A percentile compares a stretch with the other conserved stretches of the same genome.
Conservation (phyloP, 164 flowering plant species). For the Chloranthus sessilifolius region DNA sequence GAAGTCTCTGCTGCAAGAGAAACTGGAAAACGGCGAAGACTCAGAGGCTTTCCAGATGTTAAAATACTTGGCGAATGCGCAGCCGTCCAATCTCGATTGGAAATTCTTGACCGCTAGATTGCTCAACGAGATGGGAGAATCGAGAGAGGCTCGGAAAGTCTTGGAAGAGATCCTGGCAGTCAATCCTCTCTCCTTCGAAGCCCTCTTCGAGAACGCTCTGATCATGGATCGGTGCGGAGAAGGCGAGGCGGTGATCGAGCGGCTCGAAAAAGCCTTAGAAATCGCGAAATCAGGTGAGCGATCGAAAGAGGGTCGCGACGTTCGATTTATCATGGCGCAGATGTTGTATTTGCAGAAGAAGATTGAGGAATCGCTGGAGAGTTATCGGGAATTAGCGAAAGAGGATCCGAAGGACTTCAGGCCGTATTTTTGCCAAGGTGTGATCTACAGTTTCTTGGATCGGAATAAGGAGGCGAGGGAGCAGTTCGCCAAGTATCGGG, state of each 20-base stretch:
- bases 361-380: constrained; percentile 63
- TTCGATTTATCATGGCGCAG: constrained; percentile 76
- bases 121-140: constrained; percentile 49
- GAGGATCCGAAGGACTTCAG: constrained; percentile 80
- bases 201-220: constrained; percentile 70
- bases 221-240: constrained; percentile 72
- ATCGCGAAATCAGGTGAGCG: constrained; percentile 45
- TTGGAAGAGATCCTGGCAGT: constrained; percentile 63
- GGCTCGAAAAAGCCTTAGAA: constrained; percentile 52
- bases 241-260: constrained; percentile 44
- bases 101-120: constrained; percentile 60
- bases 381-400: constrained; percentile 45
- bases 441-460: constrained; percentile 68
- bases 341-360: constrained; percentile 72
- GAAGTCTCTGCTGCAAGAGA: constrained; percentile 45
- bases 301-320: constrained; percentile 59
- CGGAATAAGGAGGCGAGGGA: constrained; percentile 62
- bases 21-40: constrained; percentile 62
- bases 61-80: constrained; percentile 37
- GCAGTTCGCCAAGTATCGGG: constrained; percentile 62
- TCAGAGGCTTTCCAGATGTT: constrained; percentile 54
- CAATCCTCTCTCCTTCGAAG: constrained; percentile 64
- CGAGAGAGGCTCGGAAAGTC: constrained; percentile 40
- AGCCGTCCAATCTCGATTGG: constrained; percentile 59
- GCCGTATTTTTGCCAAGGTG: constrained; percentile 70